A percentile compares a stretch with the other conserved stretches of the same genome.
Evolutionary conservation across 1,139 yeast genomes (phyloP).

Genomic region (Yamadazyma triangularis): DNA sequence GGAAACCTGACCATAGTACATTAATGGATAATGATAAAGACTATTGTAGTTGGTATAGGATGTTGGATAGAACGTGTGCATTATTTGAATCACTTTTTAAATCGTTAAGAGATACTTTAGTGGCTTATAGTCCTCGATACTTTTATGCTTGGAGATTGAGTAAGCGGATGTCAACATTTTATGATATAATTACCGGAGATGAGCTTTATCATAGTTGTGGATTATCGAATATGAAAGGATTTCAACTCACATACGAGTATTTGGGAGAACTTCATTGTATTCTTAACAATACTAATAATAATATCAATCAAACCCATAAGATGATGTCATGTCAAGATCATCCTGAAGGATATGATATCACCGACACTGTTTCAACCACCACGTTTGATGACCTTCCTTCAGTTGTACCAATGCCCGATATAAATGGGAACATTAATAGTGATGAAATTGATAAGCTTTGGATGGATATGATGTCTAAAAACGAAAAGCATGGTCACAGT

Average conservation of each 20-base stretch:
- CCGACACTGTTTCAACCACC: no score
- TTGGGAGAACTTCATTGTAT: slow-evolving; percentile 2
- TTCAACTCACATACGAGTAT: slow-evolving; percentile 1
- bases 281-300: slow-evolving; percentile 1
- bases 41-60: slow-evolving; percentile 1
- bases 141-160: slow-evolving; percentile 41
- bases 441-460: slow-evolving; percentile 6
- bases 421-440: no score
- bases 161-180: slow-evolving; percentile 24
- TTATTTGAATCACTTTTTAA: slow-evolving; percentile 16
- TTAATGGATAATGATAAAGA: slow-evolving; percentile 1
- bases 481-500: slow-evolving; percentile 2
- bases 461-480: slow-evolving; percentile 5
- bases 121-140: slow-evolving; percentile 30
- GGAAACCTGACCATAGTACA: slow-evolving; percentile 1
- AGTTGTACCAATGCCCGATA: no score
- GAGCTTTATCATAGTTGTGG: slow-evolving; percentile 15
- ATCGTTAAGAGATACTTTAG: slow-evolving; percentile 19
- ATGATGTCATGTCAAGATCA: no score
- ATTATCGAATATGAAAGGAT: slow-evolving; percentile 1
- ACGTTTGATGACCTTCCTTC: no score
- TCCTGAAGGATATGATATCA: no score
- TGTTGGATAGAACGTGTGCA: slow-evolving; percentile 2
- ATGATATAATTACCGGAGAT: slow-evolving; percentile 18
- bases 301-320: no score